Conservation (phyloP, 2,329 filamentous ascomycete genomes). For the Ambrosiella beaveri region DNA sequence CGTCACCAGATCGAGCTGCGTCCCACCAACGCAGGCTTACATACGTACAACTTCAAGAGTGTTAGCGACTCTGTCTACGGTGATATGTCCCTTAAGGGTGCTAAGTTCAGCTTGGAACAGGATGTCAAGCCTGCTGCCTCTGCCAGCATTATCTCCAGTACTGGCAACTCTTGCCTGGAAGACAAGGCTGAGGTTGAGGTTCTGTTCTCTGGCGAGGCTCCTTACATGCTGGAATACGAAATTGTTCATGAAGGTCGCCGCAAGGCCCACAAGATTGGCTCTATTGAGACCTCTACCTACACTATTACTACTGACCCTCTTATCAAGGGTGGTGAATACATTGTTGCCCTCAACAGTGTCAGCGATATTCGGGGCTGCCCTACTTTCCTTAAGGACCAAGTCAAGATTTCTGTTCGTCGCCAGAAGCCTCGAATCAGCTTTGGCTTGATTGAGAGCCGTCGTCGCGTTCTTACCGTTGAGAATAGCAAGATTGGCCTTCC, state of each 20-base stretch:
- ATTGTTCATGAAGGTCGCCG: constrained; percentile 78
- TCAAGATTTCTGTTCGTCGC: constrained; percentile 70
- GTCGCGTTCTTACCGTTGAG: constrained; percentile 59
- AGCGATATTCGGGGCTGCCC: constrained; percentile 78
- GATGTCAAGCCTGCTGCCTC: constrained; percentile 85
- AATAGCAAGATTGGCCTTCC: constrained; percentile 58
- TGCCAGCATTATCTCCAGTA: constrained; percentile 46
- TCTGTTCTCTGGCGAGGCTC: constrained; percentile 60
- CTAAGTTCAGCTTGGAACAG: constrained; percentile 56
- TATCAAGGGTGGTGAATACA: constrained; percentile 74
- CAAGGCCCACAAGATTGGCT: constrained; percentile 45
- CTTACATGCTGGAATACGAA: constrained; percentile 85
- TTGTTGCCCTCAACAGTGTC: constrained; percentile 66
- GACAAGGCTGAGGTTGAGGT: constrained; percentile 62
- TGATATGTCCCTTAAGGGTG: constrained; percentile 41
- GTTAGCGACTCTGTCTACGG: constrained; percentile 74
- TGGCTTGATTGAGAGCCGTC: constrained; percentile 66
- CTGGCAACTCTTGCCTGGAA: constrained; percentile 62
- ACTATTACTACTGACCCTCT: constrained; percentile 62
- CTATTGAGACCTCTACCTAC: constrained; percentile 45
- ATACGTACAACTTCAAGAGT: constrained; percentile 68
- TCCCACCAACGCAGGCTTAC: constrained; percentile 64
- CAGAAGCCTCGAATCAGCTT: constrained; percentile 80
- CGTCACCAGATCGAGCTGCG: constrained; percentile 73
- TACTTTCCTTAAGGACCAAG: constrained; percentile 66